These are phyloP conservation scores for Colletotrichum tanaceti DNA, from an alignment of 2,329 filamentous ascomycete species.

Conservation along the genomic window DNA sequence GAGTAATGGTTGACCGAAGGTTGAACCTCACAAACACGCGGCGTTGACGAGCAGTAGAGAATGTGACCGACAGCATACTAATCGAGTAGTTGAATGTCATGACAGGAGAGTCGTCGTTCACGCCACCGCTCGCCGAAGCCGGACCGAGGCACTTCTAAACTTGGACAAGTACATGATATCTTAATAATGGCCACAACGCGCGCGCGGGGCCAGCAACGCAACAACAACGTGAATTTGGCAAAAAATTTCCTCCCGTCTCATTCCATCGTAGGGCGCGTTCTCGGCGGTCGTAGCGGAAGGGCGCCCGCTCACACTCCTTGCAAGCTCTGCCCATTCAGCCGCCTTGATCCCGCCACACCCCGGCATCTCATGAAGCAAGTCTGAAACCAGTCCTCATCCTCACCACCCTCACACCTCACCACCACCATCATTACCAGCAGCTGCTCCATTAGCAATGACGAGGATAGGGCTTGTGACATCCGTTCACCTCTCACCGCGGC, in stretches of 20 bases:
- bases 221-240: not conserved
- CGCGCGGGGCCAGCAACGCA: not conserved
- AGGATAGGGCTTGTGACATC: slow-evolving; percentile 12
- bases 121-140: not conserved
- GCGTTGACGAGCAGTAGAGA: not conserved
- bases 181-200: not conserved
- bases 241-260: not conserved
- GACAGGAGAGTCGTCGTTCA: not conserved
- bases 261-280: slow-evolving; percentile 10
- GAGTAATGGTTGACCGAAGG: not conserved
- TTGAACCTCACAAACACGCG: too few relatives aligned
- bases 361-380: slow-evolving; percentile 53
- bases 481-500: slow-evolving; percentile 1
- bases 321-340: slow-evolving; percentile 17
- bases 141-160: too few relatives aligned
- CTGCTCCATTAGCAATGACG: not conserved
- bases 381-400: slow-evolving; percentile 51
- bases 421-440: not conserved
- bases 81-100: too few relatives aligned
- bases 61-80: not conserved
- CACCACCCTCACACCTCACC: too few relatives aligned
- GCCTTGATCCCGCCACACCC: slow-evolving; percentile 38
- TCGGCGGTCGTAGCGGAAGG: not conserved
- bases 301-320: slow-evolving; percentile 20
- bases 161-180: not conserved